Conservation (phyloP, 2,329 filamentous ascomycete genomes). For the Claviceps quebecensis region DNA sequence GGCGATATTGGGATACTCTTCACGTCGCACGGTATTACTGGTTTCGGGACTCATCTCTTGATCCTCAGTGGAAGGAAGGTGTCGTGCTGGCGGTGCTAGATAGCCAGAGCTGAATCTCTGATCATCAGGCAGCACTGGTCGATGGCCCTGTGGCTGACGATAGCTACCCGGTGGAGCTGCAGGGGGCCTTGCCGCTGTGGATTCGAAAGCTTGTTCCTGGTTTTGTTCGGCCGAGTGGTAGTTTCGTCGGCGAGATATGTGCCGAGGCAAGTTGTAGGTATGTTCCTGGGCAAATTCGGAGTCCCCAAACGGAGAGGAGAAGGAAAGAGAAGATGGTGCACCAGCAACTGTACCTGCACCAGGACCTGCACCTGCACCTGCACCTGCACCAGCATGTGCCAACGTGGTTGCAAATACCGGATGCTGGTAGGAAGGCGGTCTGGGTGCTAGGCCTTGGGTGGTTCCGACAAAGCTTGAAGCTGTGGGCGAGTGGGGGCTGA, state of each 20-base stretch:
- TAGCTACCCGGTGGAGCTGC: conserved; percentile 45
- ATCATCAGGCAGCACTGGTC: conserved; percentile 13
- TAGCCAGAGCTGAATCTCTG: conserved; percentile 7
- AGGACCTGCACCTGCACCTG: not conserved
- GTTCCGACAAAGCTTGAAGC: conserved; percentile 33
- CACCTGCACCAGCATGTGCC: not conserved
- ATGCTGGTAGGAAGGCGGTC: conserved; percentile 43
- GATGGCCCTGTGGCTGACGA: conserved; percentile 28
- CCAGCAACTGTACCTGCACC: not conserved
- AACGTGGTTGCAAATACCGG: conserved; percentile 15
- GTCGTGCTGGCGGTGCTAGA: conserved; percentile 2
- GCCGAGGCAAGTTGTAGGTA: conserved; percentile 16
- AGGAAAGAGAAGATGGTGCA: not conserved
- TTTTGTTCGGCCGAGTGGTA: conserved; percentile 19
- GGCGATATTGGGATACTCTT: conserved; percentile 1
- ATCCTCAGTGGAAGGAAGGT: not conserved
- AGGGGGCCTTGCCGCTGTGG: conserved; percentile 25
- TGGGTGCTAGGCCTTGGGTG: conserved; percentile 39
- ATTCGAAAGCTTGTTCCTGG: conserved; percentile 16
- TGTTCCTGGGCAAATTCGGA: conserved; percentile 14
- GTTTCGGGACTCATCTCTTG: conserved; percentile 15
- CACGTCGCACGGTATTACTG: conserved; percentile 12
- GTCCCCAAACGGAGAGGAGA: not conserved
- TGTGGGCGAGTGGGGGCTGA: conserved; percentile 43
- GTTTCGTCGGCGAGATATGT: conserved; percentile 4